Evolutionary conservation across 306 rosid species (phyloP).

Genomic region (Trifolium fragiferum): DNA sequence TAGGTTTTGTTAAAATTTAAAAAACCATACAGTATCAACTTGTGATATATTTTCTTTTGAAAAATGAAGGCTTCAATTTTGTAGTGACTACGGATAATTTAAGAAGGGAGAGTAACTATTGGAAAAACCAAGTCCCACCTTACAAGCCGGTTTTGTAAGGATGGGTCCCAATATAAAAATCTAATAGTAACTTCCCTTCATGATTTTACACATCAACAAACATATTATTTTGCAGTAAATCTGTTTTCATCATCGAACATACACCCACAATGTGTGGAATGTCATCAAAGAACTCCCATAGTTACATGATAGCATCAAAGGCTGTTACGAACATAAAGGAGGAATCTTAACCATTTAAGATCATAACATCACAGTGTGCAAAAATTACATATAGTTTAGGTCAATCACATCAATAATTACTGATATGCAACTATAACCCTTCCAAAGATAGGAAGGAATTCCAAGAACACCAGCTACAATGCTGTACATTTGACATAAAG

Average conservation of each 20-base stretch:
- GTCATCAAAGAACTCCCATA: constrained; percentile 15
- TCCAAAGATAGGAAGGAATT: constrained; percentile 30
- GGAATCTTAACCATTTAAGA: constrained; percentile 26
- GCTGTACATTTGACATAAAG: constrained; percentile 35
- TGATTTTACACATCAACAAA: constrained; percentile 30
- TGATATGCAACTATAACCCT: constrained; percentile 21
- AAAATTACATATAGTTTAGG: constrained; percentile 29
- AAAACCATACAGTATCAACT: not conserved
- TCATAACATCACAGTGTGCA: constrained; percentile 17
- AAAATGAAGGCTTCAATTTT: constrained; percentile 8
- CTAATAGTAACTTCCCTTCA: constrained; percentile 2
- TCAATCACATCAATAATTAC: constrained; percentile 24
- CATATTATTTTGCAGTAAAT: constrained; percentile 24
- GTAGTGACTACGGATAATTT: constrained; percentile 17
- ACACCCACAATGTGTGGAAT: constrained; percentile 30
- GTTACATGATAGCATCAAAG: constrained; percentile 14
- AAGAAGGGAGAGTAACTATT: constrained; percentile 1
- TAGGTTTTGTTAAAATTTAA: constrained; percentile 19
- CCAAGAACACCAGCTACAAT: constrained; percentile 32
- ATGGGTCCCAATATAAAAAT: no score
- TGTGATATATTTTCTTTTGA: constrained; percentile 20
- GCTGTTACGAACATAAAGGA: constrained; percentile 5
- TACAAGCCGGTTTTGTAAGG: no score
- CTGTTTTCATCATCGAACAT: constrained; percentile 15
- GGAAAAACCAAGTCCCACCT: no score